Evolutionary conservation across 345 rosid species (phyloP).

Genomic region (Euphorbia peplus): DNA sequence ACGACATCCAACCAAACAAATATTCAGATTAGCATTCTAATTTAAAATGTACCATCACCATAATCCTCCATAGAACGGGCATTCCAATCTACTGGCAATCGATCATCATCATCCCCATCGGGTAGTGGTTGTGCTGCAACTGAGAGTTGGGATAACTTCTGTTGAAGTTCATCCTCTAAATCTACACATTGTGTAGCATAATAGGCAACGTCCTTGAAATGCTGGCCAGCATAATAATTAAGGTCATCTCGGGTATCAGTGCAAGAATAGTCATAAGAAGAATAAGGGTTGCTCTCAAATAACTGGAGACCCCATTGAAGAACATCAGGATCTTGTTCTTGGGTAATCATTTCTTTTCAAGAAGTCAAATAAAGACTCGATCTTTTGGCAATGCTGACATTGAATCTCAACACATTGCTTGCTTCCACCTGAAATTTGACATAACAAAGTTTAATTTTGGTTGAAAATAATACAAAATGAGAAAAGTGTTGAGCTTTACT

Average conservation of each 20-base stretch:
- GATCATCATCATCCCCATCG: constrained; percentile 29
- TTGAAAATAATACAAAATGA: neutral
- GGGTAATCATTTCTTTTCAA: constrained; percentile 33
- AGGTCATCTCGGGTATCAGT: constrained; percentile 31
- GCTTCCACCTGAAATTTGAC: constrained; percentile 9
- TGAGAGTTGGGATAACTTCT: constrained; percentile 60
- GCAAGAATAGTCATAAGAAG: constrained; percentile 35
- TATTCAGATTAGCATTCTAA: neutral
- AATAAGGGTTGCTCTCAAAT: constrained; percentile 50
- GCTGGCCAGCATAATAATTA: constrained; percentile 37
- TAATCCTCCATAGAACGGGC: constrained; percentile 34
- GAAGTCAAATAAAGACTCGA: neutral
- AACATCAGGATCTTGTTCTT: constrained; percentile 61
- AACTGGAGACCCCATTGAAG: constrained; percentile 58
- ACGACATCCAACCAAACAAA: neutral
- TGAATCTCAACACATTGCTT: neutral
- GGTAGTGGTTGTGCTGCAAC: constrained; percentile 37
- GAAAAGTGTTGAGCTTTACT: neutral
- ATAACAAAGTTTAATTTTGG: neutral
- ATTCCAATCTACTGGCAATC: constrained; percentile 42
- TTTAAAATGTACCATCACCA: constrained; percentile 39
- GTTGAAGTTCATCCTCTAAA: constrained; percentile 57
- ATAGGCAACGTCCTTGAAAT: constrained; percentile 40
- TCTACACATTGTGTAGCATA: constrained; percentile 29
- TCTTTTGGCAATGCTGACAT: neutral